Conservation (phyloP, 192 early-diverging fungal genomes). For the Coemansia sp. region DNA sequence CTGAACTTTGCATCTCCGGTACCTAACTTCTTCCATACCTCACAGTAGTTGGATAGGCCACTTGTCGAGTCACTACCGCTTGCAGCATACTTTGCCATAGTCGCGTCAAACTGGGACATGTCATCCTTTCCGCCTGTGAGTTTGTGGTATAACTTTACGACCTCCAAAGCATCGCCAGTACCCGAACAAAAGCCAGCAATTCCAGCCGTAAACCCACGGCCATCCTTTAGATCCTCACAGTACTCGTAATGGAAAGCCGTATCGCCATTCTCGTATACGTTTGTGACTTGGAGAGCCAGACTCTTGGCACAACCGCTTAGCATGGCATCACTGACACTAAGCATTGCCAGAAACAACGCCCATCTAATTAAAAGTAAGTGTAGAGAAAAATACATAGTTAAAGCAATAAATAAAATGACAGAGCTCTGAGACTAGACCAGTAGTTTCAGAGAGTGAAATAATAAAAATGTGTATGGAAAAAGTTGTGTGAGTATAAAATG, state of each 20-base stretch:
- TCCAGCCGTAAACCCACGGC: slow-evolving; percentile 41
- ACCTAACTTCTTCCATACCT: slow-evolving; percentile 47
- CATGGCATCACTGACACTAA: slow-evolving; percentile 12
- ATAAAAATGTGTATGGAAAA: neutral
- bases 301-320: slow-evolving; percentile 37
- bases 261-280: slow-evolving; percentile 43
- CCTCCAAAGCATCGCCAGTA: slow-evolving; percentile 56
- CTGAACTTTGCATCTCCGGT: slow-evolving; percentile 48
- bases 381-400: neutral
- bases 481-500: neutral
- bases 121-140: slow-evolving; percentile 33
- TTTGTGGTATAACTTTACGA: slow-evolving; percentile 49
- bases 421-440: neutral
- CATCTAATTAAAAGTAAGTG: neutral
- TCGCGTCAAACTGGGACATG: slow-evolving; percentile 36
- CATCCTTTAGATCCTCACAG: slow-evolving; percentile 40
- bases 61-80: slow-evolving; percentile 23
- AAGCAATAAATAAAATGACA: neutral
- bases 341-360: neutral
- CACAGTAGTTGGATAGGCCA: slow-evolving; percentile 56
- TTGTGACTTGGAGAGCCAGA: slow-evolving; percentile 35
- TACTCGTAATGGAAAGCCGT: slow-evolving; percentile 44
- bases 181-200: slow-evolving; percentile 49
- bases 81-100: slow-evolving; percentile 25
- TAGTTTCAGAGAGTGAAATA: neutral